Evolutionary conservation across 805 yeast species (phyloP).

Genomic region (Kregervanrija delftensis): DNA sequence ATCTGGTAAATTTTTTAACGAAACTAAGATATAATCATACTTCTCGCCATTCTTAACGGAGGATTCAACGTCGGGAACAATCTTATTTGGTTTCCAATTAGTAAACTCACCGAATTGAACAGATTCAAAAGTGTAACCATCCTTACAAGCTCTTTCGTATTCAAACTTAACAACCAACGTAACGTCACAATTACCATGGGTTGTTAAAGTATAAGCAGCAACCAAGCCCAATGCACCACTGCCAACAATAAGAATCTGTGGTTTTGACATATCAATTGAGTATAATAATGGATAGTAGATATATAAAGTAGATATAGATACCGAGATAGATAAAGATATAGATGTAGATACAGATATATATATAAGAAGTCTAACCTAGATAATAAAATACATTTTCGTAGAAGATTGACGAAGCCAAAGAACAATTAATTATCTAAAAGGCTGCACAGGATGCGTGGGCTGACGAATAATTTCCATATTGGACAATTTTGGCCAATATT

Average conservation of each 20-base stretch:
- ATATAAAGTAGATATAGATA: too few relatives aligned
- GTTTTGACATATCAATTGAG: neutral
- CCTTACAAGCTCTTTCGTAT: conserved; percentile 40
- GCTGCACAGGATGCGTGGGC: too few relatives aligned
- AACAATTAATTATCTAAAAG: too few relatives aligned
- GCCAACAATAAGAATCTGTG: conserved; percentile 58
- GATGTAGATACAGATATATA: too few relatives aligned
- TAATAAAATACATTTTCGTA: too few relatives aligned
- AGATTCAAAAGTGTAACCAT: conserved; percentile 55
- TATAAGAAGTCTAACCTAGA: too few relatives aligned
- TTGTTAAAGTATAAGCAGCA: conserved; percentile 56
- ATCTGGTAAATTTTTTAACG: conserved; percentile 61
- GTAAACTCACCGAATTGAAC: conserved; percentile 49
- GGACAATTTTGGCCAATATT: too few relatives aligned
- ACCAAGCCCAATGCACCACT: conserved; percentile 82
- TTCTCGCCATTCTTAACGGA: conserved; percentile 31
- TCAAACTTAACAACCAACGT: conserved; percentile 60
- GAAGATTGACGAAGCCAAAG: too few relatives aligned
- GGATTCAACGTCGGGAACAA: conserved; percentile 34
- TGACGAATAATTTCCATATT: too few relatives aligned
- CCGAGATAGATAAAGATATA: too few relatives aligned
- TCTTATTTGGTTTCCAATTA: conserved; percentile 48
- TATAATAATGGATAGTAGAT: too few relatives aligned
- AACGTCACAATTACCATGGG: conserved; percentile 38
- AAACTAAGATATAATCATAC: conserved; percentile 51